Evolutionary conservation across 2,329 filamentous ascomycete species (phyloP).

Genomic region (Biscogniauxia mediterranea): DNA sequence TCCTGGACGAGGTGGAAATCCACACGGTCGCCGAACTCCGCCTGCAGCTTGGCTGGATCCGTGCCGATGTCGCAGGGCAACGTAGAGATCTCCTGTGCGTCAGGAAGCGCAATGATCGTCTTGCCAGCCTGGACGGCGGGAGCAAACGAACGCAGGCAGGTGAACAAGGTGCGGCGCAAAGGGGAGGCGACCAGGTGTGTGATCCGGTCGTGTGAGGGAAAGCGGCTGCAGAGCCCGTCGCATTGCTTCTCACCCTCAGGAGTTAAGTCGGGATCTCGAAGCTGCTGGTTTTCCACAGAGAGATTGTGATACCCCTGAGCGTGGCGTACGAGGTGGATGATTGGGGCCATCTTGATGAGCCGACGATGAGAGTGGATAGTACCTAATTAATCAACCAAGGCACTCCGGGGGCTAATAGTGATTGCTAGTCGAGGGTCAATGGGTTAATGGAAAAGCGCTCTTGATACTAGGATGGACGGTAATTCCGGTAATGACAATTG

Average conservation of each 20-base stretch:
- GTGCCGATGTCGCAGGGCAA: conserved; percentile 76
- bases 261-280: conserved; percentile 79
- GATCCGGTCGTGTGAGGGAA: conserved; percentile 64
- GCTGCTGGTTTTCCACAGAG: conserved; percentile 61
- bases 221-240: conserved; percentile 55
- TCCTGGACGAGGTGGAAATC: conserved; percentile 61
- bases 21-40: conserved; percentile 60
- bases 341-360: conserved; percentile 44
- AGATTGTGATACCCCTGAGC: conserved; percentile 83
- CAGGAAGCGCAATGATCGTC: conserved; percentile 66
- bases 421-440: not conserved
- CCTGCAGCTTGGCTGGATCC: conserved; percentile 49
- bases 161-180: conserved; percentile 77
- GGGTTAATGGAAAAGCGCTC: not conserved
- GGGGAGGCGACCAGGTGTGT: conserved; percentile 76
- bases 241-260: conserved; percentile 75
- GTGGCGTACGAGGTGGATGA: conserved; percentile 69
- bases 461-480: not conserved
- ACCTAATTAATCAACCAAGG: not conserved
- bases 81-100: conserved; percentile 75
- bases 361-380: not conserved
- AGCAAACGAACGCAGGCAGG: conserved; percentile 68
- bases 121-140: conserved; percentile 45
- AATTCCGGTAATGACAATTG: not conserved
- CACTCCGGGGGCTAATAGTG: not conserved